Conservation (phyloP, 2,329 filamentous ascomycete genomes). For the Bipolaris gigantea region DNA sequence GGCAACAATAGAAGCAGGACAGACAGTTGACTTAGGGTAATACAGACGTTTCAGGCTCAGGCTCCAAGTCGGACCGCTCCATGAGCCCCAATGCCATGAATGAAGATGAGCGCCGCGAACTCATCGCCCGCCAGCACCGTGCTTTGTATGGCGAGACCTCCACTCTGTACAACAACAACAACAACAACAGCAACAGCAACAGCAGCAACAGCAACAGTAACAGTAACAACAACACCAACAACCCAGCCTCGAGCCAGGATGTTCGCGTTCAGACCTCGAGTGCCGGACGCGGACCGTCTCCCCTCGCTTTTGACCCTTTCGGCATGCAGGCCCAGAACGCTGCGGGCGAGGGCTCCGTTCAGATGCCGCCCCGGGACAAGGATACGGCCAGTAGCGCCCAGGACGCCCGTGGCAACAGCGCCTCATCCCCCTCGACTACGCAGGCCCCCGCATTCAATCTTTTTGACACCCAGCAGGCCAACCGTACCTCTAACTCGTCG, state of each 20-base stretch:
- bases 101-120: conserved; percentile 92
- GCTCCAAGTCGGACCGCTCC: conserved; percentile 80
- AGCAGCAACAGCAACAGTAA: too few relatives aligned
- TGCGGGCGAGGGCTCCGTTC: conserved; percentile 56
- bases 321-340: conserved; percentile 55
- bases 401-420: conserved; percentile 77
- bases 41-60: conserved; percentile 70
- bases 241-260: conserved; percentile 67
- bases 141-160: conserved; percentile 82
- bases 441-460: conserved; percentile 53
- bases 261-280: conserved; percentile 62
- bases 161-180: conserved; percentile 68
- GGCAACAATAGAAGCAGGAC: conserved; percentile 59
- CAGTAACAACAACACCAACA: too few relatives aligned
- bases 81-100: conserved; percentile 85
- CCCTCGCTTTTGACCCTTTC: conserved; percentile 75
- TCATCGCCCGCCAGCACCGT: conserved; percentile 94
- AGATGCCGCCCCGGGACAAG: conserved; percentile 54
- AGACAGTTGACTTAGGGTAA: conserved; percentile 59
- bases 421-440: conserved; percentile 77
- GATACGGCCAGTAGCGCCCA: conserved; percentile 53
- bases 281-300: conserved; percentile 72
- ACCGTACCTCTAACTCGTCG: conserved; percentile 82
- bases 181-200: too few relatives aligned
- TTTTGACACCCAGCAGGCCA: conserved; percentile 64